Base-by-base conservation (phyloP, 2,329 filamentous ascomycete genomes). In the Colletotrichum neosansevieriae region DNA sequence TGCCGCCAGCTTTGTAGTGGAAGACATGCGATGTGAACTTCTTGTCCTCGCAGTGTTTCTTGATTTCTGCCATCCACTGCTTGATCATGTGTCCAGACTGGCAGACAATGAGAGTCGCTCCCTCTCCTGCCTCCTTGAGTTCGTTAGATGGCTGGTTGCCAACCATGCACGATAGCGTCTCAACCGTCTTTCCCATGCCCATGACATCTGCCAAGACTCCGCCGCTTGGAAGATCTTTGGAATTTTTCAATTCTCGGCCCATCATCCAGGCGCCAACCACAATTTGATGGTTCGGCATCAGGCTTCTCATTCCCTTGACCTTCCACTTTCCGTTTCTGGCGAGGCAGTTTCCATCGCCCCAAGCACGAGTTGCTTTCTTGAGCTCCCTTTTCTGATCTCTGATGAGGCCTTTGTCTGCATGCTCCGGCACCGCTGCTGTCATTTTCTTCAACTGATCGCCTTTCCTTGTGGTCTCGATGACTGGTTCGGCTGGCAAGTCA, bases 181-280 rank as follows among this genome's bases (percentile, higher is more conserved):
- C 84, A 3, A 89, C 81, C 0, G 89, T 91, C 75, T 92, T 92
- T 0, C 89, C 89, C 0, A 91, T 75, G 0, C 89, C 89, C 87
- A 91, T 91, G 24, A 85, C 84, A 72, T 92, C 88, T 0, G 86
- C 87, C 0, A 91, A 71, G 1, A 91, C 80, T 0, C 89, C 89
- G 2, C 89, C 89, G 4, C 40, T 24, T 2, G 58, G 62, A 4
- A 38, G 9, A 7, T 13, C 12, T 36, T 74, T 63, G 0, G 76
- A 42, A 0, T 21, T 10, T 1, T 69, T 76, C 4, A 80, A 76
- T 72, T 91, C 88, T 3, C 84, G 79, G 3, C 76, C 72, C 0
- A 85, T 72, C 87, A 90, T 89, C 78, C 86, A 90, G 0, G 81
- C 78, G 0, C 78, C 80, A 0, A 83, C 86, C 0, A 85, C 76